These are phyloP conservation scores for Rhytidiadelphus loreus DNA, from an alignment of 225 moss, liverwort and hornwort species.

Conservation along the genomic window DNA sequence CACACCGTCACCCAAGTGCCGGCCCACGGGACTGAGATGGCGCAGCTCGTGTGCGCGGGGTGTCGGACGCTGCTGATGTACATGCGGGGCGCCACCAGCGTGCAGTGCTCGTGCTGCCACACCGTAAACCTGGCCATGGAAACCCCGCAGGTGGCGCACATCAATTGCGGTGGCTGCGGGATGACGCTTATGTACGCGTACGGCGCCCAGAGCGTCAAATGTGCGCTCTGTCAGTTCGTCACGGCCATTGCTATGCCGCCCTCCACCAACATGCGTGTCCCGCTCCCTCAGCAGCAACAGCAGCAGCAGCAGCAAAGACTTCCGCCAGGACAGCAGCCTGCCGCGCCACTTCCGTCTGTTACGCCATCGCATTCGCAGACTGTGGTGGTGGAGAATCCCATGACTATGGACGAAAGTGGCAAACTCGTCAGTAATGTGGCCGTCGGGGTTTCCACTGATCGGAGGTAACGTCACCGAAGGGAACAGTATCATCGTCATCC, in stretches of 20 bases:
- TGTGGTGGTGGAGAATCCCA: conserved; percentile 87
- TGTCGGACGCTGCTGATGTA: conserved; percentile 87
- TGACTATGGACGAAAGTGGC: conserved; percentile 78
- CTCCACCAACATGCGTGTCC: background rate
- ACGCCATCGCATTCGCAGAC: conserved; percentile 41
- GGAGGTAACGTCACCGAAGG: conserved; percentile 10
- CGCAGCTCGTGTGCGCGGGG: conserved; percentile 74
- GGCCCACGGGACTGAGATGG: conserved; percentile 55
- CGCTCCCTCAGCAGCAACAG: conserved; percentile 11
- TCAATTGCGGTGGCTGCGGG: conserved; percentile 53
- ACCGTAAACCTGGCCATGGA: conserved; percentile 58
- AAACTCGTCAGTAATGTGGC: conserved; percentile 75
- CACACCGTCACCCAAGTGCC: conserved; percentile 76
- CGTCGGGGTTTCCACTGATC: conserved; percentile 69
- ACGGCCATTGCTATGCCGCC: conserved; percentile 45
- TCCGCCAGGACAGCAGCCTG: background rate
- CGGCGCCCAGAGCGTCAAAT: conserved; percentile 55
- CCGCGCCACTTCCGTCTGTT: background rate
- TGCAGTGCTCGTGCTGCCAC: conserved; percentile 63
- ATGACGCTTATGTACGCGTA: conserved; percentile 58
- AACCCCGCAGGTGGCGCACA: conserved; percentile 35
- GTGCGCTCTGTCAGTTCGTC: conserved; percentile 72
- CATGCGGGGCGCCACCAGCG: conserved; percentile 76
- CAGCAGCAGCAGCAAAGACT: conserved; percentile 8
- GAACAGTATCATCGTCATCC: background rate